Evolutionary conservation across 2,329 filamentous ascomycete genomes (phyloP).

Genomic region (Hirsutella thompsonii): DNA sequence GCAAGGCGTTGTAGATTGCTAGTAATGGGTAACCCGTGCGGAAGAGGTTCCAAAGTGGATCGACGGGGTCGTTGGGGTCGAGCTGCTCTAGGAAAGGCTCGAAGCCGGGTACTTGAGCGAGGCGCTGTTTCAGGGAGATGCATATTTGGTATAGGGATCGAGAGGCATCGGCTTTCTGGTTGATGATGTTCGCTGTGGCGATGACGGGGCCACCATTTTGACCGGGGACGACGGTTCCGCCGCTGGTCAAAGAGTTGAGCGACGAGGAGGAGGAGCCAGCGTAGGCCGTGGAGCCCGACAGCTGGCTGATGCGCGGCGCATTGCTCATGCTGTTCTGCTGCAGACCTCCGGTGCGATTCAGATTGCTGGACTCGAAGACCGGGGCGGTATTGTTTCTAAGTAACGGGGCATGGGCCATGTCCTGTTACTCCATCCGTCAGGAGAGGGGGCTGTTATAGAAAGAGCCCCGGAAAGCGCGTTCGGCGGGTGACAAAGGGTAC

Average conservation of each 20-base stretch:
- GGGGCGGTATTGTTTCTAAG: slow-evolving; percentile 46
- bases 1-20: slow-evolving; percentile 76
- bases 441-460: slow-evolving; percentile 1
- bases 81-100: slow-evolving; percentile 61
- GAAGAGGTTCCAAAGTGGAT: slow-evolving; percentile 80
- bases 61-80: slow-evolving; percentile 63
- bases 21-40: slow-evolving; percentile 74
- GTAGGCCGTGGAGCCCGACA: slow-evolving; percentile 47
- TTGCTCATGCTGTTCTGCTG: slow-evolving; percentile 36
- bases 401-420: slow-evolving; percentile 47
- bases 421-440: slow-evolving; percentile 29
- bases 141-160: slow-evolving; percentile 93
- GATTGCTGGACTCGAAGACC: slow-evolving; percentile 32
- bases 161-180: slow-evolving; percentile 85
- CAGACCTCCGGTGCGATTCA: slow-evolving; percentile 31
- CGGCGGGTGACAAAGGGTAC: not conserved
- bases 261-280: slow-evolving; percentile 39
- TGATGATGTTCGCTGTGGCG: slow-evolving; percentile 89
- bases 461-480: not conserved
- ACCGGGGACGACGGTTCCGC: slow-evolving; percentile 24
- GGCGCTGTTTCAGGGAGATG: slow-evolving; percentile 66
- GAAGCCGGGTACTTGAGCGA: slow-evolving; percentile 76
- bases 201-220: slow-evolving; percentile 50
- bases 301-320: slow-evolving; percentile 44
- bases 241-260: slow-evolving; percentile 32